Base-by-base conservation (phyloP, 768 basidiomycete genomes). In the Galerina sulciceps region DNA sequence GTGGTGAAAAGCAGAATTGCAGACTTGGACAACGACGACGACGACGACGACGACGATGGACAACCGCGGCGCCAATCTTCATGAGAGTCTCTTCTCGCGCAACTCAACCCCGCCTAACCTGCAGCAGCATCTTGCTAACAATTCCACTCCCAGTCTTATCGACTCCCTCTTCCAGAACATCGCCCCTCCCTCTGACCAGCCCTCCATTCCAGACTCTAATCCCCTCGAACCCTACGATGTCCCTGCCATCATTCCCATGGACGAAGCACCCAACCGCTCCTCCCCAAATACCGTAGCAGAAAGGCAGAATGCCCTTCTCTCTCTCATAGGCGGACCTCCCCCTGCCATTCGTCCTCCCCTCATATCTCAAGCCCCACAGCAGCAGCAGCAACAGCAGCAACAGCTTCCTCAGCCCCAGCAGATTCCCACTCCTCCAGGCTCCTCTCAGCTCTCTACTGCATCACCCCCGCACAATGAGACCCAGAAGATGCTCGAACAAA, bases 401-500 rank as follows among this genome's bases (percentile, higher is more conserved):
- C 67, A 50, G 26, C 50, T 31, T 20, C 43, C 53, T 26, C 53
- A 47, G 17, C 60, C 38, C 22, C 67, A 86, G 65, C 89, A 90
- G 67, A 76, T 88, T 41, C 88, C 89, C 11, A 87, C 88, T 0
- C 89, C 89, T 10, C 90, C 90, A 22, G 81, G 83, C 1, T 84
- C 85, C 10, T 81, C 83, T 15, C 79, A 81, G 61, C 73, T 85
- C 67, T 78, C 86, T 13, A 79, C 79, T 53, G 77, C 84, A 55
- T 84, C 85, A 20, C 82, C 85, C 4, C 76, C 82, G 11, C 83
- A 81, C 58, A 85, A 81, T 64, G 88, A 91, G 60, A 73, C 83
- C 0, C 89, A 90, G 57, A 91, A 92, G 75, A 78, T 93, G 64
- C 74, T 94, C 59, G 91, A 94, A 63, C 89, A 92, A 69, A 77